These are phyloP conservation scores for Linaria vulgaris DNA, from an alignment of 257 asterid genomes.

Conservation along the genomic window DNA sequence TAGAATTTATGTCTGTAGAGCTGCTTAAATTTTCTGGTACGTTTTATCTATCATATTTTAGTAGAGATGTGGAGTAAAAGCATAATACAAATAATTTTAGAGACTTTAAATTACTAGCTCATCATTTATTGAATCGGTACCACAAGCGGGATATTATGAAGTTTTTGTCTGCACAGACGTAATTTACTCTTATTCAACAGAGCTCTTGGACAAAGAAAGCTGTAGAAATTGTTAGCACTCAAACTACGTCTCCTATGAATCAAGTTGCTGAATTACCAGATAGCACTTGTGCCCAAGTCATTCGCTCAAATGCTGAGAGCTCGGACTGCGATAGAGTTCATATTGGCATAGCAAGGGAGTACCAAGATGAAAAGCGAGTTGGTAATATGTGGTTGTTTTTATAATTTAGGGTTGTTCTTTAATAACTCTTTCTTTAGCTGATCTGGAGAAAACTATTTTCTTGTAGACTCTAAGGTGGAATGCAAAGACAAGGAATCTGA, in stretches of 20 bases:
- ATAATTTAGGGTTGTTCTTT: conserved; percentile 17
- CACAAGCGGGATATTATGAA: conserved; percentile 6
- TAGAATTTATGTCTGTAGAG: background rate
- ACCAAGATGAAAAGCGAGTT: conserved; percentile 37
- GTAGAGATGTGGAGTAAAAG: too few relatives aligned
- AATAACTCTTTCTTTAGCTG: conserved; percentile 17
- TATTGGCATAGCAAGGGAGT: conserved; percentile 36
- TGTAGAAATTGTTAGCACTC: conserved; percentile 60
- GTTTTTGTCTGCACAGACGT: conserved; percentile 18
- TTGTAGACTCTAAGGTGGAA: conserved; percentile 39
- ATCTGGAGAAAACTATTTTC: conserved; percentile 20
- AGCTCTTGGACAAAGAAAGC: conserved; percentile 84
- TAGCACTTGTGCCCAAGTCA: conserved; percentile 66
- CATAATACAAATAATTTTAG: too few relatives aligned
- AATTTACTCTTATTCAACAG: conserved; percentile 40
- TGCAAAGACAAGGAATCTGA: conserved; percentile 38
- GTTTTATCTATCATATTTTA: background rate
- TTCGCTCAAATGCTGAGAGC: conserved; percentile 51
- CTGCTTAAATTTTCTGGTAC: background rate
- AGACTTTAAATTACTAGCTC: conserved; percentile 2
- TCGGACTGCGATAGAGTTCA: conserved; percentile 39
- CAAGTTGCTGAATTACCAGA: conserved; percentile 54
- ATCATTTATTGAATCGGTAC: conserved; percentile 1
- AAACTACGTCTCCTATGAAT: conserved; percentile 49
- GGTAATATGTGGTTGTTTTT: conserved; percentile 36